Conservation (phyloP, 176 grass and related monocot species). For the Cymbopogon citratus region DNA sequence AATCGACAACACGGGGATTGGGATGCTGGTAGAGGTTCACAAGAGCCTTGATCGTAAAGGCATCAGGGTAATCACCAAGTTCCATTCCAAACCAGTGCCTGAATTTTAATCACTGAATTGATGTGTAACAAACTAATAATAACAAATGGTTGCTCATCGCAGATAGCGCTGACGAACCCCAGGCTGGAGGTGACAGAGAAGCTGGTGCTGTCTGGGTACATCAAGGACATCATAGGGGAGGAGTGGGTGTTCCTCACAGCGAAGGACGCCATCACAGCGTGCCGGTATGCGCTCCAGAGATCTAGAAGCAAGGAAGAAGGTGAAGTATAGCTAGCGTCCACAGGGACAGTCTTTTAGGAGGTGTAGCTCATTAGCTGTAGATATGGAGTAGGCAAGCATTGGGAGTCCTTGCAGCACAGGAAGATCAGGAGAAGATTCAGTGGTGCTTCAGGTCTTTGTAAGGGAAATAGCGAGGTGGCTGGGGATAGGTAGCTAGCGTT, state of each 20-base stretch:
- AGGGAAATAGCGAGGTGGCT: not conserved
- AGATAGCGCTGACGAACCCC: slow-evolving; percentile 71
- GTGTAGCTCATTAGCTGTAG: slow-evolving; percentile 6
- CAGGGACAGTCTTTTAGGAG: not conserved
- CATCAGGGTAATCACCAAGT: slow-evolving; percentile 38
- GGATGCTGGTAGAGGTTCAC: slow-evolving; percentile 67
- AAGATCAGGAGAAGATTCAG: slow-evolving; percentile 7
- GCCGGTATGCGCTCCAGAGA: slow-evolving; percentile 55
- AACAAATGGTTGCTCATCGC: slow-evolving; percentile 5
- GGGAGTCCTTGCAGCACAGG: not conserved
- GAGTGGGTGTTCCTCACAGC: slow-evolving; percentile 69
- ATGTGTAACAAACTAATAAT: not conserved
- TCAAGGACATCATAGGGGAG: slow-evolving; percentile 48
- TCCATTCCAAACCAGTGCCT: not conserved
- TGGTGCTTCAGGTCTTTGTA: not conserved
- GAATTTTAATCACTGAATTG: not conserved
- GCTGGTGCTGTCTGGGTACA: slow-evolving; percentile 49
- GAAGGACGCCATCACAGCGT: slow-evolving; percentile 60
- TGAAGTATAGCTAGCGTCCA: slow-evolving; percentile 25
- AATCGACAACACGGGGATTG: slow-evolving; percentile 73
- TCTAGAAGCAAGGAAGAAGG: slow-evolving; percentile 34
- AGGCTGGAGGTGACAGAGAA: slow-evolving; percentile 64
- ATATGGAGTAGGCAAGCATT: slow-evolving; percentile 11
- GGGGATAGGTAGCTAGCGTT: not conserved
- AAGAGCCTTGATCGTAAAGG: slow-evolving; percentile 53